Conservation (phyloP, 495 filamentous ascomycete genomes). For the Apodospora peruviana region DNA sequence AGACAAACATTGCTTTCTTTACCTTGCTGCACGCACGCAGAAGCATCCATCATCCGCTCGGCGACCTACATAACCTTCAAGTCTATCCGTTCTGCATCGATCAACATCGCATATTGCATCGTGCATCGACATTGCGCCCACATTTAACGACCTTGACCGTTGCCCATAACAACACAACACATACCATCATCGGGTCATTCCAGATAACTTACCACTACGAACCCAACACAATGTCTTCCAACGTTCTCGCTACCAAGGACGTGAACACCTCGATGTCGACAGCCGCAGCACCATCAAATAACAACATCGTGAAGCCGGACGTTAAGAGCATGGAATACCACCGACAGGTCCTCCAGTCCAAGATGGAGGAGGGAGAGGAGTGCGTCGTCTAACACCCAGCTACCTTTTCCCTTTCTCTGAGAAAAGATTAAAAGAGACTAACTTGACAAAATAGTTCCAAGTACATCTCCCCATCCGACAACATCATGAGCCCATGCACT, state of each 20-base stretch:
- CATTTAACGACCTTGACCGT: too few relatives aligned
- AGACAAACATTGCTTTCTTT: too few relatives aligned
- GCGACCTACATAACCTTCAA: too few relatives aligned
- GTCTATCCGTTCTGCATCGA: too few relatives aligned
- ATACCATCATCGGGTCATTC: constrained; percentile 3
- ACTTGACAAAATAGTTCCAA: constrained; percentile 35
- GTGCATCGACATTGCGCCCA: too few relatives aligned
- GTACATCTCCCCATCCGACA: constrained; percentile 89
- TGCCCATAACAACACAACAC: not conserved
- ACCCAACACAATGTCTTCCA: constrained; percentile 27
- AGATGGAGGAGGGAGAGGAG: constrained; percentile 60
- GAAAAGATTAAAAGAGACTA: not conserved
- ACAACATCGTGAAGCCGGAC: constrained; percentile 28
- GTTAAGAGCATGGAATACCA: constrained; percentile 73
- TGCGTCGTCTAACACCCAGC: constrained; percentile 30
- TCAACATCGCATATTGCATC: too few relatives aligned
- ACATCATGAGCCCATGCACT: constrained; percentile 89
- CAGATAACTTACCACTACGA: not conserved
- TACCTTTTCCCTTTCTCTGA: too few relatives aligned
- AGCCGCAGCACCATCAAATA: constrained; percentile 5
- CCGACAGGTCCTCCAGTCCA: constrained; percentile 67
- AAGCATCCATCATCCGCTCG: too few relatives aligned
- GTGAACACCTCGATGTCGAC: constrained; percentile 43
- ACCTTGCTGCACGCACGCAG: too few relatives aligned
- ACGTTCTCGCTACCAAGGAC: constrained; percentile 53